These are phyloP conservation scores for Megacollybia marginata DNA, from an alignment of 768 basidiomycete species.

Conservation along the genomic window DNA sequence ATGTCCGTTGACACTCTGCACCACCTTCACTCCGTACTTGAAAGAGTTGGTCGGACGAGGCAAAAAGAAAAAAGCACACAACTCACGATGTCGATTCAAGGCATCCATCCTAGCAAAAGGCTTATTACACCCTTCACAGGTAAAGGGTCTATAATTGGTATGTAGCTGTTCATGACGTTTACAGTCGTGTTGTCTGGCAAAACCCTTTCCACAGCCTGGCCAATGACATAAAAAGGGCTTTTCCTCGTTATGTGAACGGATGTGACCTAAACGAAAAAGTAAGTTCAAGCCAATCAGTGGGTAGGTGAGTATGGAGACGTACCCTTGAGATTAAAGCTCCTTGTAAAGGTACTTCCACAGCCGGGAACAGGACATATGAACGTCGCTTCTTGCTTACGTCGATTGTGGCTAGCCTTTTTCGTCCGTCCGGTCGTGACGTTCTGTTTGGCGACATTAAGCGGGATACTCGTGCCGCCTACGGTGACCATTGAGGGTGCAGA, in stretches of 20 bases:
- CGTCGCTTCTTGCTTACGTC: slow-evolving; percentile 83
- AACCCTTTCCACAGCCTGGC: slow-evolving; percentile 92
- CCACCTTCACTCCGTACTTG: slow-evolving; percentile 78
- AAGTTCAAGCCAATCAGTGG: slow-evolving; percentile 5
- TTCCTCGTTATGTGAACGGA: slow-evolving; percentile 92
- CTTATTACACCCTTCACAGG: slow-evolving; percentile 88
- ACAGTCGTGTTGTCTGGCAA: slow-evolving; percentile 92
- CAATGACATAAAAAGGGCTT: slow-evolving; percentile 93
- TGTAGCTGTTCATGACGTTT: slow-evolving; percentile 95
- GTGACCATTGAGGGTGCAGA: slow-evolving; percentile 1
- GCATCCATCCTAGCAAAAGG: slow-evolving; percentile 95
- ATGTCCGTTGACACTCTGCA: slow-evolving; percentile 53
- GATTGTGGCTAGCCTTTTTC: slow-evolving; percentile 75
- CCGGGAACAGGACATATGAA: slow-evolving; percentile 79
- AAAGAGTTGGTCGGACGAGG: background rate
- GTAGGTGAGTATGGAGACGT: slow-evolving; percentile 16
- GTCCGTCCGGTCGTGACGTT: slow-evolving; percentile 92
- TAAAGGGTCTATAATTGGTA: slow-evolving; percentile 86
- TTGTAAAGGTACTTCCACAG: slow-evolving; percentile 83
- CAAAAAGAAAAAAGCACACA: background rate
- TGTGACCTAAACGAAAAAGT: slow-evolving; percentile 52
- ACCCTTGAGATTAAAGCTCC: slow-evolving; percentile 93
- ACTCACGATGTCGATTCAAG: slow-evolving; percentile 86
- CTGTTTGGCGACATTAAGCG: slow-evolving; percentile 45
- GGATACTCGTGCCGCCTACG: slow-evolving; percentile 6